phyloP scores from a whole-genome alignment of 768 basidiomycete species.

The Hemileccinum rubropunctum region DNA sequence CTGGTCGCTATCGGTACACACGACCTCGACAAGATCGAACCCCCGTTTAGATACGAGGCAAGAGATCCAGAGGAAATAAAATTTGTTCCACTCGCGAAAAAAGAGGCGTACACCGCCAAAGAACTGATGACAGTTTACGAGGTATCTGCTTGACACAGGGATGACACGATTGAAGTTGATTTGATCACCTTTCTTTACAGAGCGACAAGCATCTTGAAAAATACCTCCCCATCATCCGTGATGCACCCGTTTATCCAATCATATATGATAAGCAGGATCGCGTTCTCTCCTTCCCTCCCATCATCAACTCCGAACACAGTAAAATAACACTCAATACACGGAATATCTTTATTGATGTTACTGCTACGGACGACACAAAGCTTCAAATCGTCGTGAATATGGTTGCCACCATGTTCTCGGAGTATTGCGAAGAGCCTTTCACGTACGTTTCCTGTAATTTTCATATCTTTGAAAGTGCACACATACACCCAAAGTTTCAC shows the following conservation, averaged over 20 bases:
- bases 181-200: slow-evolving; percentile 38
- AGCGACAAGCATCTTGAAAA: slow-evolving; percentile 87
- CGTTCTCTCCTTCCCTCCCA: slow-evolving; percentile 96
- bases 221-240: slow-evolving; percentile 90
- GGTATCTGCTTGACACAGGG: slow-evolving; percentile 41
- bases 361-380: slow-evolving; percentile 96
- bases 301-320: slow-evolving; percentile 96
- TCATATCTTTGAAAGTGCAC: neutral
- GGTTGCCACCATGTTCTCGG: slow-evolving; percentile 95
- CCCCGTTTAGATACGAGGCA: slow-evolving; percentile 88
- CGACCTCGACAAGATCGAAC: slow-evolving; percentile 84
- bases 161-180: neutral
- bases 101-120: slow-evolving; percentile 75
- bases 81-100: slow-evolving; percentile 84
- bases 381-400: slow-evolving; percentile 95
- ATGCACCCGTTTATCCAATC: slow-evolving; percentile 95
- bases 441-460: slow-evolving; percentile 52
- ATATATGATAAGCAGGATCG: slow-evolving; percentile 89
- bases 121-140: slow-evolving; percentile 94
- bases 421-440: slow-evolving; percentile 90
- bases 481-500: neutral
- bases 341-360: slow-evolving; percentile 96
- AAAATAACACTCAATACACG: slow-evolving; percentile 93
- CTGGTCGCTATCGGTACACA: slow-evolving; percentile 97
- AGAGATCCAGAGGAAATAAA: slow-evolving; percentile 83